A percentile compares a stretch with the other conserved stretches of the same genome.
Evolutionary conservation across 768 basidiomycete species (phyloP).

Genomic region (Leccinum longicurvipes): DNA sequence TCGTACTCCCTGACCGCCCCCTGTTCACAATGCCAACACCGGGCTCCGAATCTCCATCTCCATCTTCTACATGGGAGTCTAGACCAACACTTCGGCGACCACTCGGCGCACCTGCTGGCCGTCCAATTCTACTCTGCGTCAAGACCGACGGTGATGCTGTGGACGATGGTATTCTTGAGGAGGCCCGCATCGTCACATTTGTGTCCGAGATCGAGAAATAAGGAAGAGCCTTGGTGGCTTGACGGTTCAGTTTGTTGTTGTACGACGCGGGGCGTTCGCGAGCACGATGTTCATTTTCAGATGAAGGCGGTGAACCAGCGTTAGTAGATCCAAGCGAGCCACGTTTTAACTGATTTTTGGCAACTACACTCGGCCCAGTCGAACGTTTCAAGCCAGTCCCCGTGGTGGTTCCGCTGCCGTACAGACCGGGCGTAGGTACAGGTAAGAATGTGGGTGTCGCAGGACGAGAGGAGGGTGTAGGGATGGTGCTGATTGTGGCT

Average conservation of each 20-base stretch:
- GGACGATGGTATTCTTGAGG: conserved; percentile 41
- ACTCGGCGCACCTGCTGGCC: conserved; percentile 36
- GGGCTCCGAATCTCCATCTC: conserved; percentile 14
- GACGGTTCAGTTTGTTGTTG: conserved; percentile 22
- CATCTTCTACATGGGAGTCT: conserved; percentile 24
- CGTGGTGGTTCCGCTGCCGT: conserved; percentile 34
- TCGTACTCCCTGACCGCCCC: conserved; percentile 28
- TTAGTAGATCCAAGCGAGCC: conserved; percentile 57
- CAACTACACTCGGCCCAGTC: conserved; percentile 43
- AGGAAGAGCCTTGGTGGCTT: conserved; percentile 37
- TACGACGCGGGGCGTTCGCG: conserved; percentile 30
- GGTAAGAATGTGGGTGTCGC: conserved; percentile 76
- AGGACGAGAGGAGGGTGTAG: conserved; percentile 67
- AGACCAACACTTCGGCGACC: conserved; percentile 42
- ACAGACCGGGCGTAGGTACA: conserved; percentile 53
- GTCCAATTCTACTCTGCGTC: conserved; percentile 46
- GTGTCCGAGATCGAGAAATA: conserved; percentile 40
- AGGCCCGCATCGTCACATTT: conserved; percentile 47
- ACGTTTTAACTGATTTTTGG: conserved; percentile 49
- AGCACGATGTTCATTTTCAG: conserved; percentile 23
- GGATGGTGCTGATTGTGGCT: conserved; percentile 58
- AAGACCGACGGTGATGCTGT: conserved; percentile 29
- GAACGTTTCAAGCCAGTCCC: conserved; percentile 59
- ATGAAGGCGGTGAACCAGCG: conserved; percentile 28
- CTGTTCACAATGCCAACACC: conserved; percentile 20